A percentile compares a stretch with the other conserved stretches of the same genome.
phyloP scores from a whole-genome alignment of 2,329 filamentous ascomycete genomes.

The Hymenoscyphus repandus region DNA sequence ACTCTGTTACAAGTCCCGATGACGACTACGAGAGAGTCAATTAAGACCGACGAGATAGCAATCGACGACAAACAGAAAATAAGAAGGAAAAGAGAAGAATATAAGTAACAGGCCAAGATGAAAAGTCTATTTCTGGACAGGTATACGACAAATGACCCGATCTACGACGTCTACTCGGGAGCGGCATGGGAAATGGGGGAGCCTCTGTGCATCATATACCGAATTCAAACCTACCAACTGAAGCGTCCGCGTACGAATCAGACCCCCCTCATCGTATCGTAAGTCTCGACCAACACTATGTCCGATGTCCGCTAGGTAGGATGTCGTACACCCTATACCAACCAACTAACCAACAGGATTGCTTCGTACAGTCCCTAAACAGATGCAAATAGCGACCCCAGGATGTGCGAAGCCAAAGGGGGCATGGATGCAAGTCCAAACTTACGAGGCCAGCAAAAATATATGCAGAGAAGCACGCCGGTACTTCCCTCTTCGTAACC shows the following conservation, averaged over 20 bases:
- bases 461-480: neutral
- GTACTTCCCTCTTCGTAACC: neutral
- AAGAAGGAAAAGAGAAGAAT: neutral
- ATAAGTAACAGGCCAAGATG: neutral
- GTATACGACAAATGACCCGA: neutral
- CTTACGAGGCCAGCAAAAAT: too few relatives aligned
- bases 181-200: neutral
- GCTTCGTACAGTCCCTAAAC: too few relatives aligned
- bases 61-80: neutral
- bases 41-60: neutral
- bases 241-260: neutral
- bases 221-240: too few relatives aligned
- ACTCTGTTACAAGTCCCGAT: neutral
- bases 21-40: neutral
- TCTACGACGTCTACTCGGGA: neutral
- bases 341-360: neutral
- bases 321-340: neutral
- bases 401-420: too few relatives aligned
- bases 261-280: neutral
- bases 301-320: neutral
- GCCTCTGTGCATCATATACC: neutral
- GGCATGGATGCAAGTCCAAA: too few relatives aligned
- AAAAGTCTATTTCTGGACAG: neutral
- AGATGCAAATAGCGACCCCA: too few relatives aligned
- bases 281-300: neutral